phyloP scores from a whole-genome alignment of 257 asterid genomes.

The Solanum etuberosum region DNA sequence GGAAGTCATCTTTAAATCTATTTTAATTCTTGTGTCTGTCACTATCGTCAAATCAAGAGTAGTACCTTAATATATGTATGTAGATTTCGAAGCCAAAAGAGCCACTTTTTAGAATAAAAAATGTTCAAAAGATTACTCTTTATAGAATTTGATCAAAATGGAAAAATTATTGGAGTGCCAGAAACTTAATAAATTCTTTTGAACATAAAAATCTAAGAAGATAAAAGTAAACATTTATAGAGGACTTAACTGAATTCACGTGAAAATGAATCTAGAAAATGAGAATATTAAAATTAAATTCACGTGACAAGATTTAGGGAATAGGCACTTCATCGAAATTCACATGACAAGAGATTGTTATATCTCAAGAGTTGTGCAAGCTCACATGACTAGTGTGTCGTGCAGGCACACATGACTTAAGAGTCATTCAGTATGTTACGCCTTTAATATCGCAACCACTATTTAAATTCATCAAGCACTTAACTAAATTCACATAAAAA shows the following conservation, averaged over 20 bases:
- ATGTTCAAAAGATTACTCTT: background rate
- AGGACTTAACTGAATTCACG: background rate
- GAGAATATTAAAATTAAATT: background rate
- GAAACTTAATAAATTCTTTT: no score
- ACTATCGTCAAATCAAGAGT: background rate
- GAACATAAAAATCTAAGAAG: background rate
- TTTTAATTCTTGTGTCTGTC: background rate
- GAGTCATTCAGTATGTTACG: background rate
- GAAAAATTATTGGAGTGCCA: background rate
- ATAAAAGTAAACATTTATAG: background rate
- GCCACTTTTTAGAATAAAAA: background rate
- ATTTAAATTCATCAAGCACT: background rate
- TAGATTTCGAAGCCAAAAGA: background rate
- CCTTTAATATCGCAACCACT: background rate
- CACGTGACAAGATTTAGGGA: background rate
- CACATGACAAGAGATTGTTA: background rate
- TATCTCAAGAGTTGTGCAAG: background rate
- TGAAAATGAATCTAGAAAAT: background rate
- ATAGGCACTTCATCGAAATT: no score
- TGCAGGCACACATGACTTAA: background rate
- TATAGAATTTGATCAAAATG: background rate
- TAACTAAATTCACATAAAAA: background rate
- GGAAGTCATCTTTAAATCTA: background rate
- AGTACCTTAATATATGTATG: background rate
- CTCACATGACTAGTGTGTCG: background rate